phyloP scores from a whole-genome alignment of 1,284 basidiomycete species.

The Pulchroboletus neoregius region DNA sequence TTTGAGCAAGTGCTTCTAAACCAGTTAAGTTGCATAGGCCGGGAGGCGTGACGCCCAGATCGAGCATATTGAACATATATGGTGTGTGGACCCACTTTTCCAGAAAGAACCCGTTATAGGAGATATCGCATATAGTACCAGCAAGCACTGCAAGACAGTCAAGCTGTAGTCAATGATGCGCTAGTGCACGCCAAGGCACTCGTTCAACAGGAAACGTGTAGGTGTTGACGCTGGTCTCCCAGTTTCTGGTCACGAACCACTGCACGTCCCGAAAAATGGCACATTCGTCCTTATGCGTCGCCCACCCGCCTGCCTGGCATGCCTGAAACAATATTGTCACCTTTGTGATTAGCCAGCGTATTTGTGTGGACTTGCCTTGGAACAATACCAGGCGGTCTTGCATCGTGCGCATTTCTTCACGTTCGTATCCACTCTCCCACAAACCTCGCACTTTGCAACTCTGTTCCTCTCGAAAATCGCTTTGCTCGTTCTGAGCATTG shows the following conservation, averaged over 20 bases:
- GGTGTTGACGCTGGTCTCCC: slow-evolving; percentile 19
- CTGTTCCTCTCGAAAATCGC: slow-evolving; percentile 22
- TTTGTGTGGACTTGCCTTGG: slow-evolving; percentile 21
- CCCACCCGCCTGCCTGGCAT: slow-evolving; percentile 27
- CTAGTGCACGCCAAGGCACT: slow-evolving; percentile 13
- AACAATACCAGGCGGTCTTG: slow-evolving; percentile 31
- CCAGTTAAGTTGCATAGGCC: slow-evolving; percentile 1
- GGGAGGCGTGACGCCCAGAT: neutral
- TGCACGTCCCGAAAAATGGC: slow-evolving; percentile 26
- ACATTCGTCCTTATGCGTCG: slow-evolving; percentile 23
- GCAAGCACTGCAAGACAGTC: slow-evolving; percentile 1
- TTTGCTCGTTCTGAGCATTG: slow-evolving; percentile 28
- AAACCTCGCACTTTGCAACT: slow-evolving; percentile 22
- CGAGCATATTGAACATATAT: slow-evolving; percentile 4
- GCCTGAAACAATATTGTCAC: slow-evolving; percentile 17
- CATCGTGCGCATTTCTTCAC: slow-evolving; percentile 30
- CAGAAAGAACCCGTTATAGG: neutral
- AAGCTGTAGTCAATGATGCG: slow-evolving; percentile 8
- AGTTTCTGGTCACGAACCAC: slow-evolving; percentile 30
- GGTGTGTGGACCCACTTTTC: slow-evolving; percentile 2
- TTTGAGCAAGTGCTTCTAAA: slow-evolving; percentile 1
- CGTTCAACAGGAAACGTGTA: slow-evolving; percentile 24
- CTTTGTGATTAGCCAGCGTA: neutral
- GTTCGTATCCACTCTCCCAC: slow-evolving; percentile 17
- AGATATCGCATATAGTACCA: neutral